A percentile compares a stretch with the other conserved stretches of the same genome.
These are phyloP conservation scores for Dionaea muscipula DNA, from an alignment of 179 eudicot species.

Conservation along the genomic window DNA sequence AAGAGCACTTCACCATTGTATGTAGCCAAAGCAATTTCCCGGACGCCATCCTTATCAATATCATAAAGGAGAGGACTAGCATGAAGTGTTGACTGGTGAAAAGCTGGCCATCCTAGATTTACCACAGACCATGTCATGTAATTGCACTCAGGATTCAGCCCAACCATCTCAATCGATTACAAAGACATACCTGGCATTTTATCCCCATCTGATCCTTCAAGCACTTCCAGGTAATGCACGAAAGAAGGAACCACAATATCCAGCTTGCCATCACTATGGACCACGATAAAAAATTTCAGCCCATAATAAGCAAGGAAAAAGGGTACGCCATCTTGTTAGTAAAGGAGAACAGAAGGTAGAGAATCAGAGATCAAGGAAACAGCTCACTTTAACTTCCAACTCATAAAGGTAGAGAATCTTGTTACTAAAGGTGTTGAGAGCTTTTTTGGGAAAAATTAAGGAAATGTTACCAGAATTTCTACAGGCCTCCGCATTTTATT, in stretches of 20 bases:
- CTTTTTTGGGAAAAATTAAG: too few relatives aligned
- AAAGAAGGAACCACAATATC: constrained; percentile 94
- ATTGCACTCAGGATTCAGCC: not conserved
- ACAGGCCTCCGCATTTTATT: too few relatives aligned
- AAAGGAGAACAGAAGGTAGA: too few relatives aligned
- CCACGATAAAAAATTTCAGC: constrained; percentile 10
- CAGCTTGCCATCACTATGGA: constrained; percentile 81
- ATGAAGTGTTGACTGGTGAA: constrained; percentile 95
- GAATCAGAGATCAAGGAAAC: too few relatives aligned
- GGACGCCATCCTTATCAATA: constrained; percentile 93
- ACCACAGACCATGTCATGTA: constrained; percentile 4
- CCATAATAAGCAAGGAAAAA: too few relatives aligned
- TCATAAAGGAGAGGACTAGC: constrained; percentile 89
- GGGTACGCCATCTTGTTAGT: too few relatives aligned
- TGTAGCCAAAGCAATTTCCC: constrained; percentile 92
- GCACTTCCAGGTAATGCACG: constrained; percentile 92
- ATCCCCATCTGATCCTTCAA: constrained; percentile 98
- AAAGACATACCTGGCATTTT: constrained; percentile 67
- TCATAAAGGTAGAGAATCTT: too few relatives aligned
- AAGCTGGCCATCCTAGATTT: constrained; percentile 96
- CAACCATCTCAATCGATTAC: not conserved
- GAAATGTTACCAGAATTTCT: too few relatives aligned
- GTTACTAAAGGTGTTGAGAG: too few relatives aligned
- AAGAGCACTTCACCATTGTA: constrained; percentile 94
- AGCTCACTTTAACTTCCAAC: too few relatives aligned